Conservation (phyloP, 2,329 filamentous ascomycete species). For the Colletotrichum siamense region DNA sequence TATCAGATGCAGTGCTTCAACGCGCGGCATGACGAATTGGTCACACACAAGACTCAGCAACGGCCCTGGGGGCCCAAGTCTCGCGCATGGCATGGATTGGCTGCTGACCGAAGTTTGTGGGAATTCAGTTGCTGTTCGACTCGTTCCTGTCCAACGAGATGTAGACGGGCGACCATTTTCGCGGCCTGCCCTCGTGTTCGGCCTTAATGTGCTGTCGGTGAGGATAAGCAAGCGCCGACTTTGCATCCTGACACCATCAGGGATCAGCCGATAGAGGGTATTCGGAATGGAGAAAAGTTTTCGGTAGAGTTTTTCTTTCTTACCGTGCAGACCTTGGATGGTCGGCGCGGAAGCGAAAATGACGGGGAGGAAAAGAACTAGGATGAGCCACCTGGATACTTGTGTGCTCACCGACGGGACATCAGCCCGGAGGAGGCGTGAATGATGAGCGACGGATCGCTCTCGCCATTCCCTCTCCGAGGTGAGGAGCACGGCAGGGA, state of each 20-base stretch:
- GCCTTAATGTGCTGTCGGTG: neutral
- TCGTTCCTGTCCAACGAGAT: neutral
- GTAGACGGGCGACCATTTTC: neutral
- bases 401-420: neutral
- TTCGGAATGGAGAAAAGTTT: neutral
- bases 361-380: neutral
- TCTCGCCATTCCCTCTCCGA: constrained; percentile 1
- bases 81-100: neutral
- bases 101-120: neutral
- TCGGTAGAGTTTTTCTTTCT: neutral
- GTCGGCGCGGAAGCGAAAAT: neutral
- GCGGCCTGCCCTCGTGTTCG: constrained; percentile 7
- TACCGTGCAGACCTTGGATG: neutral
- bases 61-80: neutral
- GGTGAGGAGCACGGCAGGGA: constrained; percentile 19
- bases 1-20: constrained; percentile 7
- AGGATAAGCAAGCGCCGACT: neutral
- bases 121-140: neutral
- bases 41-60: neutral
- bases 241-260: neutral
- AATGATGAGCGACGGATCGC: constrained; percentile 13
- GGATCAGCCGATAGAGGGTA: neutral
- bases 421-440: neutral
- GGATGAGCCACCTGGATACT: neutral
- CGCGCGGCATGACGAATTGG: neutral